A percentile compares a stretch with the other conserved stretches of the same genome.
These are phyloP conservation scores for Tetraselmis striata DNA, from an alignment of 139 green algal species.

Conservation along the genomic window DNA sequence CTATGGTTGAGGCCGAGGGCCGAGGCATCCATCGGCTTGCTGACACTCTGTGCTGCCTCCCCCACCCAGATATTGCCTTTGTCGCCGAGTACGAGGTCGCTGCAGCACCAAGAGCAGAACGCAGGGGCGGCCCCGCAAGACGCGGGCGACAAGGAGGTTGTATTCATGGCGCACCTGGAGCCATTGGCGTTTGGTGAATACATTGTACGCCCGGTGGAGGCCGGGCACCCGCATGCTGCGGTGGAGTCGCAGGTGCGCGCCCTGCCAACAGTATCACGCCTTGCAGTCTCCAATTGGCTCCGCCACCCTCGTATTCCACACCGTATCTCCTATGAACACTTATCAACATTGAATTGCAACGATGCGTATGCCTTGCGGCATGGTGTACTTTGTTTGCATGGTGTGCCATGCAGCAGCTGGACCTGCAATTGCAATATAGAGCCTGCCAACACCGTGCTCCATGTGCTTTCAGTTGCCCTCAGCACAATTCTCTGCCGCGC, in stretches of 20 bases:
- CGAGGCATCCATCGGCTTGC: not conserved
- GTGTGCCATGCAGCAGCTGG: too few relatives aligned
- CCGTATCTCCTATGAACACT: too few relatives aligned
- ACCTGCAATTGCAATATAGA: too few relatives aligned
- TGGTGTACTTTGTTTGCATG: too few relatives aligned
- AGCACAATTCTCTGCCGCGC: too few relatives aligned
- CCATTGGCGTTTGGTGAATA: conserved; percentile 48
- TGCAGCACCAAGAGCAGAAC: conserved; percentile 26
- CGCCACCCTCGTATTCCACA: too few relatives aligned
- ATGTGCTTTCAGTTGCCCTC: too few relatives aligned
- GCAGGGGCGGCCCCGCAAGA: not conserved
- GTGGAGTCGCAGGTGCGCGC: not conserved
- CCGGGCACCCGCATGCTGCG: not conserved
- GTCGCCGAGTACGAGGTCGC: conserved; percentile 11
- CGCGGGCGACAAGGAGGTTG: conserved; percentile 31
- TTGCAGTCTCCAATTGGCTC: too few relatives aligned
- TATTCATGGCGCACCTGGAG: conserved; percentile 38
- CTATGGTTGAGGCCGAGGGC: not conserved
- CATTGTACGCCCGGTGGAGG: conserved; percentile 13
- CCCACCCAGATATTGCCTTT: conserved; percentile 35
- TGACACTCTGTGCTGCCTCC: conserved; percentile 26
- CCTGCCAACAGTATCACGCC: too few relatives aligned
- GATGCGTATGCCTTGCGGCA: too few relatives aligned
- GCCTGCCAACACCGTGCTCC: too few relatives aligned
- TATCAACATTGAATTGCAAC: too few relatives aligned